A percentile compares a stretch with the other conserved stretches of the same genome.
These are phyloP conservation scores for Penicillium corylophilum DNA, from an alignment of 2,329 filamentous ascomycete species.

Conservation along the genomic window DNA sequence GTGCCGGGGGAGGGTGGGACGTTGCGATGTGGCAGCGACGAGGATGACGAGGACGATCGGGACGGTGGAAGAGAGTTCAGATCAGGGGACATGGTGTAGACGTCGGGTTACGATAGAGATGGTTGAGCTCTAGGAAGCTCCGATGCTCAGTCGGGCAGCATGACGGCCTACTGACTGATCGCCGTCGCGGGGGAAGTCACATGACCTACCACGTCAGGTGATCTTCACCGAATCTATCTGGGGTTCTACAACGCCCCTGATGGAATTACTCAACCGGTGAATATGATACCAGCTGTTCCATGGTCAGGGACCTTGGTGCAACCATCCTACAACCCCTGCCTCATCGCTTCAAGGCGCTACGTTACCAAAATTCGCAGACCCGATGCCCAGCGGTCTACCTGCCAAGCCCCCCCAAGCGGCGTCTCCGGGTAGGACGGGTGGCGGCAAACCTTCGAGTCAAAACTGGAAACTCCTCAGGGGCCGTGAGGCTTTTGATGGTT, in stretches of 20 bases:
- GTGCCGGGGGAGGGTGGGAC: conserved; percentile 50
- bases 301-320: neutral
- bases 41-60: conserved; percentile 44
- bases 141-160: conserved; percentile 6
- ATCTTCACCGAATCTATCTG: neutral
- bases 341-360: neutral
- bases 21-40: conserved; percentile 34
- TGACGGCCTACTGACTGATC: conserved; percentile 13
- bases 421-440: conserved; percentile 7
- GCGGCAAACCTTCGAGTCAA: neutral
- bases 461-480: neutral
- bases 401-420: neutral
- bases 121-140: conserved; percentile 11
- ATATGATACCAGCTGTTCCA: neutral
- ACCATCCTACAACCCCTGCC: neutral
- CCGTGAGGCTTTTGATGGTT: neutral
- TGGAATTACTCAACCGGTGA: neutral
- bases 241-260: neutral
- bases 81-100: conserved; percentile 65
- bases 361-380: neutral
- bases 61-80: conserved; percentile 68
- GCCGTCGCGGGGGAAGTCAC: conserved; percentile 9
- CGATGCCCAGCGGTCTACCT: neutral
- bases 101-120: neutral
- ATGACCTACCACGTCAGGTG: neutral